Evolutionary conservation across 495 filamentous ascomycete genomes (phyloP), one percentile per base, ranked within the genome.

Genomic region (Xylaria nigripes): DNA sequence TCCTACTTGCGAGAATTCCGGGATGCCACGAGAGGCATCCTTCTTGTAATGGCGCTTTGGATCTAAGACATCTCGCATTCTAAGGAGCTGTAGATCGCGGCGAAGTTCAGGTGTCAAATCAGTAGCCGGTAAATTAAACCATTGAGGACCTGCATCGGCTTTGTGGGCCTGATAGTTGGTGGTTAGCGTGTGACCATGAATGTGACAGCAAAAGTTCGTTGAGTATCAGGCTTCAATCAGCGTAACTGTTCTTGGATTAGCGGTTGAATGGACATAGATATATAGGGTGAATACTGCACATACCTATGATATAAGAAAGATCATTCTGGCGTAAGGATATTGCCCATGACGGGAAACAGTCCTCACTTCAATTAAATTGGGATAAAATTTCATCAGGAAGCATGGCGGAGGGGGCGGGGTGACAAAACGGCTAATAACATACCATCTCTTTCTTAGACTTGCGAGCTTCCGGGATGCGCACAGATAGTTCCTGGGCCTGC

Each of bases 31-130:
- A 25, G 76, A 75, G 34, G 51, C 66, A 50, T 77, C 82, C 68
- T 95, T 96, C 64, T 91, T 93, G 76, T 96, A 96, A 62, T 89
- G 86, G 50, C 90, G 78, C 63, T 97, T 90, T 5, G 90, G 83
- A 55, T 96, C 93, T 3, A 95, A 76, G 7, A 95, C 87, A 50
- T 83, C 83, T 56, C 93, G 85, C 87, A 96, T 91, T 49, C 85
- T 82, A 50, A 97, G 68, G 3, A 96, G 70, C 64, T 95, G 88
- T 5, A 97, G 68, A 65, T 97, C 94, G 50, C 88, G 79, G 67
- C 89, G 92, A 19, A 96, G 73, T 60, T 95, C 82, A 9, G 89
- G 79, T 0, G 90, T 96, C 44, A 95, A 67, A 48, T 87, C 77
- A 25, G 91, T 96, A 34, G 77, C 74, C 7, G 93, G 92, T 23